phyloP scores from a whole-genome alignment of 305 asterid genomes.

The Fraxinus xanthoxyloides region DNA sequence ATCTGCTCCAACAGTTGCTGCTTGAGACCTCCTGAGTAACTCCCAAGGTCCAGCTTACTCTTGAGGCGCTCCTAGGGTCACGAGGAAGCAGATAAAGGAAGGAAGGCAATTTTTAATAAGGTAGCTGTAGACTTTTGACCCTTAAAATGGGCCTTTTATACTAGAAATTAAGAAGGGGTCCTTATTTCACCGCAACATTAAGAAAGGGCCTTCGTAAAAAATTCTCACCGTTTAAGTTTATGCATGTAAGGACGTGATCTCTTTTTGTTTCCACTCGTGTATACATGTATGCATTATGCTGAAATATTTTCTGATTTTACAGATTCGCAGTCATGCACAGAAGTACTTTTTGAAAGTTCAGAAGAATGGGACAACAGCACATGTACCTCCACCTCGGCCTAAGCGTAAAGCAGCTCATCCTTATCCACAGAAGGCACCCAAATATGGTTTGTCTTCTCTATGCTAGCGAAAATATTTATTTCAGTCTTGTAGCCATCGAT shows the following conservation, averaged over 20 bases:
- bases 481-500: not conserved
- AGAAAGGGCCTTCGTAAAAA: not conserved
- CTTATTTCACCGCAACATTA: not conserved
- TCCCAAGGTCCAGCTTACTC: not conserved
- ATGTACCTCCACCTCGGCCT: slow-evolving; percentile 99
- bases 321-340: slow-evolving; percentile 98
- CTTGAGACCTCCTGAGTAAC: not conserved
- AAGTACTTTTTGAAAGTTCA: slow-evolving; percentile 92
- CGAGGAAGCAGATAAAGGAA: not conserved
- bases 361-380: slow-evolving; percentile 86
- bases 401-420: slow-evolving; percentile 98
- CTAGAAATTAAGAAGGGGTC: not conserved
- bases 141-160: not conserved
- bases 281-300: not conserved
- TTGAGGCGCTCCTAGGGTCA: not conserved
- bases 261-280: not conserved
- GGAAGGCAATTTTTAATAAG: not conserved
- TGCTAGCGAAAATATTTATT: slow-evolving; percentile 4
- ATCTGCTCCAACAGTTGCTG: not conserved
- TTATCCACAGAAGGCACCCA: slow-evolving; percentile 92
- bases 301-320: slow-evolving; percentile 25
- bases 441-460: slow-evolving; percentile 56
- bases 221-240: not conserved
- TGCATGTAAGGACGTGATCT: not conserved
- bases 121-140: not conserved